phyloP scores from a whole-genome alignment of 148 eudicot genomes.

The Dysphania ambrosioides region DNA sequence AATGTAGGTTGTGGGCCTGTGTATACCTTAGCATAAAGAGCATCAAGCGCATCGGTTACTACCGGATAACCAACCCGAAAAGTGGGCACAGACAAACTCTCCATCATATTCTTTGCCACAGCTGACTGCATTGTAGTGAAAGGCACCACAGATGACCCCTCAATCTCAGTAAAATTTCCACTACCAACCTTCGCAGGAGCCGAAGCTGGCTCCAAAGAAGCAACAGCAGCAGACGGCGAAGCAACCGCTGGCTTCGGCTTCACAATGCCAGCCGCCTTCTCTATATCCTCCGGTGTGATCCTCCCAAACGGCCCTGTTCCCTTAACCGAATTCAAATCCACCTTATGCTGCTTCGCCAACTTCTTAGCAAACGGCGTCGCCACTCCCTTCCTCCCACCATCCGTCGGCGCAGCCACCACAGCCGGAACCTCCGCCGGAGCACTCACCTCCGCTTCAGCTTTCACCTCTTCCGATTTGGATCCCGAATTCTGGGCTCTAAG shows the following conservation, averaged over 20 bases:
- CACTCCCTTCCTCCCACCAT: conserved; percentile 53
- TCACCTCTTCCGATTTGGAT: neutral
- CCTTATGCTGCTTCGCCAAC: conserved; percentile 89
- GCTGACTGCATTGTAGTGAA: conserved; percentile 85
- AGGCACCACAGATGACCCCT: conserved; percentile 77
- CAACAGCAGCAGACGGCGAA: conserved; percentile 15
- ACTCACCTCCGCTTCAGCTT: conserved; percentile 1
- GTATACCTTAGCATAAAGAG: conserved; percentile 72
- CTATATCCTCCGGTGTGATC: conserved; percentile 80
- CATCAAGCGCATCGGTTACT: conserved; percentile 72
- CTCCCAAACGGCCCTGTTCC: conserved; percentile 89
- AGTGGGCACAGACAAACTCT: conserved; percentile 72
- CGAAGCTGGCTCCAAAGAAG: conserved; percentile 5
- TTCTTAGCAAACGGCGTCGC: conserved; percentile 90
- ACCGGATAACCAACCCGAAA: conserved; percentile 82
- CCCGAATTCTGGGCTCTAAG: conserved; percentile 42
- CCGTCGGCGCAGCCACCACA: conserved; percentile 22
- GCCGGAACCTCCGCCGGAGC: conserved; percentile 18
- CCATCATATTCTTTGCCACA: conserved; percentile 77
- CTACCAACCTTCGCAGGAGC: conserved; percentile 28
- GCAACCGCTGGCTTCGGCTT: conserved; percentile 27
- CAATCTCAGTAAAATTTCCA: conserved; percentile 48
- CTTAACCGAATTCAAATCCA: conserved; percentile 49
- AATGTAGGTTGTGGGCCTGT: neutral
- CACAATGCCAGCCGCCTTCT: conserved; percentile 82